Percentiles rank a stretch among this genome's conserved stretches.
Evolutionary conservation across 208 protist genomes (phyloP).

Genomic region (Leishmania martiniquensis): DNA sequence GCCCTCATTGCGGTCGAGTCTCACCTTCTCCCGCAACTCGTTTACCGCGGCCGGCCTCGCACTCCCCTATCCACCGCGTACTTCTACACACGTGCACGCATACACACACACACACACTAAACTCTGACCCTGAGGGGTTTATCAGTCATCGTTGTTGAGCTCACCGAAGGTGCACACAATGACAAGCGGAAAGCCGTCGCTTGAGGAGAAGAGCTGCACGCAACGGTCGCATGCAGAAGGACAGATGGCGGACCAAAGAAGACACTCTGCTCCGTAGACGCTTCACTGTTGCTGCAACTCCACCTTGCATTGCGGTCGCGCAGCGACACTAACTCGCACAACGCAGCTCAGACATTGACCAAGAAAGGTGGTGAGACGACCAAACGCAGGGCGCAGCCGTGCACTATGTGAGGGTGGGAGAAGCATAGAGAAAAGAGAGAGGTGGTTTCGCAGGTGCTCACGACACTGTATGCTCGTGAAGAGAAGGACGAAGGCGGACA

Average conservation of each 20-base stretch:
- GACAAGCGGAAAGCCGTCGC: slow-evolving; percentile 37
- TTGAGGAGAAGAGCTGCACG: slow-evolving; percentile 49
- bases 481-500: too few relatives aligned
- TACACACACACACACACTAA: too few relatives aligned
- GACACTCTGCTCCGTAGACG: slow-evolving; percentile 5
- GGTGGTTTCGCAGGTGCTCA: neutral
- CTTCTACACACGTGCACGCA: too few relatives aligned
- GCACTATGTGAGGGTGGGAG: too few relatives aligned
- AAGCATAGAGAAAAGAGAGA: neutral
- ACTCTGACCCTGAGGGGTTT: slow-evolving; percentile 50
- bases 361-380: neutral
- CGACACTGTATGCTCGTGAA: too few relatives aligned
- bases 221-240: slow-evolving; percentile 27
- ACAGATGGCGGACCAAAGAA: slow-evolving; percentile 14
- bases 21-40: slow-evolving; percentile 53
- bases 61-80: slow-evolving; percentile 26
- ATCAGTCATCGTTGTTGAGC: slow-evolving; percentile 19
- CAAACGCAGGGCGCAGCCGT: too few relatives aligned
- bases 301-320: too few relatives aligned
- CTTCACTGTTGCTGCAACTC: neutral
- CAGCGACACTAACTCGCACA: neutral
- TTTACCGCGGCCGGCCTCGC: slow-evolving; percentile 32
- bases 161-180: slow-evolving; percentile 34
- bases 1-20: slow-evolving; percentile 15
- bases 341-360: neutral